Base-by-base conservation (phyloP, 345 rosid genomes). In the Corchorus capsularis region DNA sequence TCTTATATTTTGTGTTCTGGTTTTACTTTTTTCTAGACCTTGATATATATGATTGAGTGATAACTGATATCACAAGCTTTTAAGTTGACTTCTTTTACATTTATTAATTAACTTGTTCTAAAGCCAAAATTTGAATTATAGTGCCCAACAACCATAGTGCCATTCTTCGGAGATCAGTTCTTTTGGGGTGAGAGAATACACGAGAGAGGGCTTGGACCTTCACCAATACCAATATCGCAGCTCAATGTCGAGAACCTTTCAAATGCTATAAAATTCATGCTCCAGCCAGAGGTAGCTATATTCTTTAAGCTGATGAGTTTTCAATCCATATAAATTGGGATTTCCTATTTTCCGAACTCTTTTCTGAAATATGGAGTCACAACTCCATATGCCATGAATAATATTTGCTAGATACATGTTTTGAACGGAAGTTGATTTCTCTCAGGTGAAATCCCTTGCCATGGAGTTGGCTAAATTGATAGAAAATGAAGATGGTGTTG, bases 81-180 rank as follows among this genome's bases (percentile, higher is more conserved):
- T 41, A 41, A 43, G 14, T 43, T 45, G 34, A 60, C 37, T 2
- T 14, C 45, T 22, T 50, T 19, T 61, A 6, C 22, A 32, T 45
- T 62, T 60, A 16, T 74, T 65, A 8, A 45, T 35, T 63, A 47
- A 64, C 41, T 46, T 68, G 69, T 14, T 60, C 69, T 79, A n/a
- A 69, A 60, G 45, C 75, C 49, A 63, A 69, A 35, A 35, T 71
- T 12, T 69, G 63, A 47, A 80, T 73, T 82, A 60, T 90, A 96
- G 99, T 92, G 99, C 80, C 99, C 99, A 47, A 96, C 98, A 39
- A 93, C 97, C 35, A 86, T 96, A 20, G 96, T 96, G 37, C 99
- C 99, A 1, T 96, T 96, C 87, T 93, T 96, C 68, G 99, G 99
- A 75, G 99, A 96, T 82, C 99, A 96, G 78, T 93, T 96, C 87